A percentile compares a stretch with the other conserved stretches of the same genome.
These are phyloP conservation scores for Dactylellina haptotyla DNA, from an alignment of 2,329 filamentous ascomycete species.

Conservation along the genomic window DNA sequence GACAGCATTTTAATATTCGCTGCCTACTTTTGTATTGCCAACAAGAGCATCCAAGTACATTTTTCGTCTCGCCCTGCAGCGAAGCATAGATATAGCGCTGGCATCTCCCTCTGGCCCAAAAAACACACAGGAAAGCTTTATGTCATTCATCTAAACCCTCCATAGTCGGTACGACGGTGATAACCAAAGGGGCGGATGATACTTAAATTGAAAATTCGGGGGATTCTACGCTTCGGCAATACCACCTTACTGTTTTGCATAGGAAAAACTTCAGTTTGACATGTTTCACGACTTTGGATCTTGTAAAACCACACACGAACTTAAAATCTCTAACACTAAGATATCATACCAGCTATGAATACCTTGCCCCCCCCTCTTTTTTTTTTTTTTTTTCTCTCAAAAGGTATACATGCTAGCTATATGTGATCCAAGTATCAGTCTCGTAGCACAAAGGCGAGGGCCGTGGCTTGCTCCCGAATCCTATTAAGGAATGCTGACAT, in stretches of 20 bases:
- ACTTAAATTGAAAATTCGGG: constrained; percentile 24
- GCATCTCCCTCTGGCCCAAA: constrained; percentile 9
- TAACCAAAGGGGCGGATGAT: neutral
- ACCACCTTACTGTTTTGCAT: neutral
- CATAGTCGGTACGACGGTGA: constrained; percentile 34
- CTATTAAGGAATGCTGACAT: constrained; percentile 8
- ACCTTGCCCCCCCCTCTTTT: no score
- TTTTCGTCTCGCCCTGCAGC: neutral
- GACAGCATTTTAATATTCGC: no score
- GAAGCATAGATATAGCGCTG: constrained; percentile 10
- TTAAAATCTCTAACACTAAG: no score
- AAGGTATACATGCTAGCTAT: neutral
- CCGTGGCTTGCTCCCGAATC: constrained; percentile 32
- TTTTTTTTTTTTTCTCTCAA: no score
- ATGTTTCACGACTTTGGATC: constrained; percentile 52
- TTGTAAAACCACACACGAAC: constrained; percentile 52
- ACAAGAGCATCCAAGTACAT: constrained; percentile 1
- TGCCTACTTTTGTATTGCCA: constrained; percentile 10
- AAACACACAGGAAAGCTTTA: constrained; percentile 34
- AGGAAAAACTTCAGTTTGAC: constrained; percentile 37
- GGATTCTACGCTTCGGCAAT: constrained; percentile 34
- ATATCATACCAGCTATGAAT: constrained; percentile 37
- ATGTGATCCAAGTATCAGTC: neutral
- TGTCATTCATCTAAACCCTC: constrained; percentile 26
- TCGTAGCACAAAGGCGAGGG: neutral